Base-by-base conservation (phyloP, 371 early-diverging fungal genomes). In the Rhizopus arrhizus region DNA sequence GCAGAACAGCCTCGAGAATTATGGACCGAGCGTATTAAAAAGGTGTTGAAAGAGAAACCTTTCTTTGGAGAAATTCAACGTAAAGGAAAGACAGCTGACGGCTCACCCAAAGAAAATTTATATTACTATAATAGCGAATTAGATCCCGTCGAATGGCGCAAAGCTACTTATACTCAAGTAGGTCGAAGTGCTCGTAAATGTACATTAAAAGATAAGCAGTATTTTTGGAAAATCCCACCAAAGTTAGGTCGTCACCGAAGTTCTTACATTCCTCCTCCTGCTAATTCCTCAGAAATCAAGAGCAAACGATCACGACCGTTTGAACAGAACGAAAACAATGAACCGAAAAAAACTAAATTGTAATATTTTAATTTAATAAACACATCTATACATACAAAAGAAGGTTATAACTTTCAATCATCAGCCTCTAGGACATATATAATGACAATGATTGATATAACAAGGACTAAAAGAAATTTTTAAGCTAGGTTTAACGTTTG, bases 221-320 rank as follows among this genome's bases (percentile, higher is more conserved):
- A 85, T 68, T 85, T 86, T 65, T 86, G 80, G 80, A 81, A 82
- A 58, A 86, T 86, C 59, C 86, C 85, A 36, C 83, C 83, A 51
- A 84, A 84, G 76, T 63, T 84, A 55, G 83, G 84, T 50, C 83
- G 84, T 36, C 72, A 78, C 46, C 66, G 78, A 29, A 64, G 68
- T 31, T 58, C 76, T n/a, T 81, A 81, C 45, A 66, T 81, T 59
- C 81, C 81, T 43, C 76, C 81, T 15, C 74, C 77, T 35, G 77
- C 77, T 6, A 5, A 10, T 6, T 2, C n/a, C n/a, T 15, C 45
- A 28, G 61, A 65, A 5, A 15, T 29, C 3, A 65, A 65, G 47
- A 59, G 54, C 15, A 53, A 65, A 49, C 49, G 38, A 33, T 42
- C n/a, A 28, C 13, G 31, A 48, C 29, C 34, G 15, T 8, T 13